Evolutionary conservation across 2,329 filamentous ascomycete genomes (phyloP).

Genomic region (Talaromyces islandicus): DNA sequence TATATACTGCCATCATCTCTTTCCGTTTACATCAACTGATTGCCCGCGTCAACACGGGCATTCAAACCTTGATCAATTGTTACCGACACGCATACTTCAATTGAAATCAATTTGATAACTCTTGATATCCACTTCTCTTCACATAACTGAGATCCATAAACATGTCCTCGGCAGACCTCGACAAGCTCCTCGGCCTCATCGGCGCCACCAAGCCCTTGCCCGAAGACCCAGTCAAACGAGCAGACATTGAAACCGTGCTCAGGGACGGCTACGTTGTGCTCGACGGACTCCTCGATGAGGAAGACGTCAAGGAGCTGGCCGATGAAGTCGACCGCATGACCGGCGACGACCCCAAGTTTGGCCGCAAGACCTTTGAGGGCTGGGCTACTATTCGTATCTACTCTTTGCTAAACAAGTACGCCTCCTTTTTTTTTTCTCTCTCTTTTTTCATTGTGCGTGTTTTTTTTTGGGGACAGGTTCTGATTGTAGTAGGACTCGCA

Average conservation of each 20-base stretch:
- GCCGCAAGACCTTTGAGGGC: conserved; percentile 35
- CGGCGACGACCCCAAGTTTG: conserved; percentile 21
- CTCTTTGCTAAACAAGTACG: conserved; percentile 32
- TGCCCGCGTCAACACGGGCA: too few relatives aligned
- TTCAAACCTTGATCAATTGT: too few relatives aligned
- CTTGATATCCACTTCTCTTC: too few relatives aligned
- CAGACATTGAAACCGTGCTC: conserved; percentile 24
- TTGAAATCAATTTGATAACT: too few relatives aligned
- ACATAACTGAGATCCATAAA: background rate
- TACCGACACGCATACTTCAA: too few relatives aligned
- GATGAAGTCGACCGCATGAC: conserved; percentile 27
- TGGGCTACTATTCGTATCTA: conserved; percentile 33
- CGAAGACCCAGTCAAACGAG: conserved; percentile 15
- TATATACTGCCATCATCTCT: background rate
- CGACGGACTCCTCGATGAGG: conserved; percentile 23
- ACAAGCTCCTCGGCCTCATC: conserved; percentile 2
- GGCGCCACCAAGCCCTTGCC: conserved; percentile 10
- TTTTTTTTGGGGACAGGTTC: too few relatives aligned
- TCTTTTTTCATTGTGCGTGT: background rate
- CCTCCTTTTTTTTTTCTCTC: background rate
- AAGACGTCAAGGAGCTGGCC: conserved; percentile 25
- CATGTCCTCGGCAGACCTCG: background rate
- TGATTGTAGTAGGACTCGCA: conserved; percentile 19
- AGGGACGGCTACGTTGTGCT: conserved; percentile 34
- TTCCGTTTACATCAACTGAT: too few relatives aligned